Evolutionary conservation across 129 eudicot genomes (phyloP), one percentile per base, ranked within the genome.

Genomic region (Helianthus tuberosus): DNA sequence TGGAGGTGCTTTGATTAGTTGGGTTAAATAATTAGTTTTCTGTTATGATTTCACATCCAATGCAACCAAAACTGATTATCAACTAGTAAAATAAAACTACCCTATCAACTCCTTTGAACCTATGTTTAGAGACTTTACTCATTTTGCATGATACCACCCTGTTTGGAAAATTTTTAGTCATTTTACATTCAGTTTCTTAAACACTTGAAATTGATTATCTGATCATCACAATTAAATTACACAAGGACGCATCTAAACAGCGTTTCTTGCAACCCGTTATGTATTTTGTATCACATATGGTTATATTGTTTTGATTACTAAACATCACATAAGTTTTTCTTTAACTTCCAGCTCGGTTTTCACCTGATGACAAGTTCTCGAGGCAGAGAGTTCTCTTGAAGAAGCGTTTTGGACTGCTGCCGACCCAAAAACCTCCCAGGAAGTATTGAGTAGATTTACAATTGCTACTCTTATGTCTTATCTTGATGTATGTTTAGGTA

Each of bases 401-500:
- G 92, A 93, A 90, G 76, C 86, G 98, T 6, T 93, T 93, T n/a
- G 96, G 93, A 57, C 72, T 93, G 83, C 80, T 90, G 61, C 98
- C 98, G 7, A 93, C 93, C 54, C 98, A 93, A 69, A 81, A 88
- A 47, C 88, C 82, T 10, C 20, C 63, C 12, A 71, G 64, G 64
- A 58, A 58, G 64, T 23, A 58, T 58, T 58, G 64, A 58, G 64
- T 25, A 27, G 39, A 23, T 58, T 25, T 5, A 52, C 11, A 52
- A 5, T 2, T n/a, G 25, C 23, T 52, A 52, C 25, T 52, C 58
- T 52, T 52, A 8, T 27, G 32, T 27, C 32, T 27, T 0, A n/a
- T 5, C 0, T 16, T 53, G 1, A 53, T 53, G 5, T 51, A 14
- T 13, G 57, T n/a, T n/a, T 50, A 50, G 55, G 55, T 50, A 14